Evolutionary conservation across 352 stramenopile genomes (phyloP).

Genomic region (Elongisporangium senticosum): DNA sequence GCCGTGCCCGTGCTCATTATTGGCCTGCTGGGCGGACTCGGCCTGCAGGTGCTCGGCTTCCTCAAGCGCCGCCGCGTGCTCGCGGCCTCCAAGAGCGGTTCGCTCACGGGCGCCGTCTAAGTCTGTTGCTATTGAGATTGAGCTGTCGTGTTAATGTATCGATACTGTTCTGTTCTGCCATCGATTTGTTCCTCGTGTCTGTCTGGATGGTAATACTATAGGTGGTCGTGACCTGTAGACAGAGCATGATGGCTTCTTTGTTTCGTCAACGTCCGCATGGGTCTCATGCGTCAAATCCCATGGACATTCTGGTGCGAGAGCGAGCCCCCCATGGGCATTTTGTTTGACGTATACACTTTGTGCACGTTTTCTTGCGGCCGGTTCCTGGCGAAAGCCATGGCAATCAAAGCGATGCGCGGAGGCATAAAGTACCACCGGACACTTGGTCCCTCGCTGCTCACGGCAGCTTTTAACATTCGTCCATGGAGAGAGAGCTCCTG

Average conservation of each 20-base stretch:
- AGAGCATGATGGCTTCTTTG: not conserved
- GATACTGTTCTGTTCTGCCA: not conserved
- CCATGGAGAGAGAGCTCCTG: not conserved
- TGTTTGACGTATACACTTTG: not conserved
- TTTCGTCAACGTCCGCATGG: not conserved
- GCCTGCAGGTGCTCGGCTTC: not conserved
- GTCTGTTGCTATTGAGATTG: not conserved
- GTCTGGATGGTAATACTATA: not conserved
- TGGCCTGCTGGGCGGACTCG: slow-evolving; percentile 2
- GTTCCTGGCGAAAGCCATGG: not conserved
- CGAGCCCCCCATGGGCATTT: not conserved
- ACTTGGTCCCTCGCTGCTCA: not conserved
- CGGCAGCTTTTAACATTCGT: not conserved
- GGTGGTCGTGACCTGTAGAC: not conserved
- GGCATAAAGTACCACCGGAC: not conserved
- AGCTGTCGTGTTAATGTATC: not conserved
- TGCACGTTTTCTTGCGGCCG: not conserved
- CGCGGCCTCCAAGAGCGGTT: not conserved
- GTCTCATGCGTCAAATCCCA: not conserved
- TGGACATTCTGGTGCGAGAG: not conserved
- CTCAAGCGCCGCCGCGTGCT: slow-evolving; percentile 1
- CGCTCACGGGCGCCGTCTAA: not conserved
- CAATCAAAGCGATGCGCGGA: not conserved
- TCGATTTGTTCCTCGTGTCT: not conserved
- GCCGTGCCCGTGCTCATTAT: slow-evolving; percentile 12